phyloP scores from a whole-genome alignment of 2,329 filamentous ascomycete genomes.

The Diaporthe sp. region DNA sequence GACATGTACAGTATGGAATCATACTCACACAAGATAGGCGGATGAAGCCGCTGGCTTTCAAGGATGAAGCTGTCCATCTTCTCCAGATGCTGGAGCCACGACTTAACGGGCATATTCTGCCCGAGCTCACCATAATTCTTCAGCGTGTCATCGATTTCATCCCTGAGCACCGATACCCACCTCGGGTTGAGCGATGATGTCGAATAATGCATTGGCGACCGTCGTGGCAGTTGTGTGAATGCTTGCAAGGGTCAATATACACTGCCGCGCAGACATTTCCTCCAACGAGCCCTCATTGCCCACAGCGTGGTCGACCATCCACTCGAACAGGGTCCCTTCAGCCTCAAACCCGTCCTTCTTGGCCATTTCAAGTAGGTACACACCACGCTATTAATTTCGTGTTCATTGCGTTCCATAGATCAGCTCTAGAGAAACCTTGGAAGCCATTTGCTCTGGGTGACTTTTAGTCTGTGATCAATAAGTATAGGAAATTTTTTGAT shows the following conservation, averaged over 20 bases:
- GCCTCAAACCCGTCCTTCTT: slow-evolving; percentile 62
- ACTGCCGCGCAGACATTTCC: slow-evolving; percentile 22
- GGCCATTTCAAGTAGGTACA: too few relatives aligned
- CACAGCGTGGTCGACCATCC: background rate
- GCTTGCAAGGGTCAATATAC: slow-evolving; percentile 37
- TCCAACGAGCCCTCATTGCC: background rate
- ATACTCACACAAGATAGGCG: background rate
- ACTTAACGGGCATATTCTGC: too few relatives aligned
- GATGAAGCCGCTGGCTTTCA: background rate
- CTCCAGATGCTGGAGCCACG: background rate
- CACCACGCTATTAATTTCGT: too few relatives aligned
- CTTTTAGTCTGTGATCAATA: too few relatives aligned
- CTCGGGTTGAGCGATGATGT: slow-evolving; percentile 19
- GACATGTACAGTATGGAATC: too few relatives aligned
- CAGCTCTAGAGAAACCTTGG: too few relatives aligned
- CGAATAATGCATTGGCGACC: slow-evolving; percentile 37
- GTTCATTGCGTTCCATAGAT: too few relatives aligned
- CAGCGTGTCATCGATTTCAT: background rate
- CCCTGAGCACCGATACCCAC: background rate
- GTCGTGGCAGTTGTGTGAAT: slow-evolving; percentile 34
- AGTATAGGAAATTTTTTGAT: too few relatives aligned
- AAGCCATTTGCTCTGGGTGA: too few relatives aligned
- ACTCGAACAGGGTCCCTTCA: slow-evolving; percentile 27
- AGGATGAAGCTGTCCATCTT: background rate
- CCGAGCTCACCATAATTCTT: too few relatives aligned